These are phyloP conservation scores for Selenicereus undatus DNA, from an alignment of 148 eudicot species.

Conservation along the genomic window DNA sequence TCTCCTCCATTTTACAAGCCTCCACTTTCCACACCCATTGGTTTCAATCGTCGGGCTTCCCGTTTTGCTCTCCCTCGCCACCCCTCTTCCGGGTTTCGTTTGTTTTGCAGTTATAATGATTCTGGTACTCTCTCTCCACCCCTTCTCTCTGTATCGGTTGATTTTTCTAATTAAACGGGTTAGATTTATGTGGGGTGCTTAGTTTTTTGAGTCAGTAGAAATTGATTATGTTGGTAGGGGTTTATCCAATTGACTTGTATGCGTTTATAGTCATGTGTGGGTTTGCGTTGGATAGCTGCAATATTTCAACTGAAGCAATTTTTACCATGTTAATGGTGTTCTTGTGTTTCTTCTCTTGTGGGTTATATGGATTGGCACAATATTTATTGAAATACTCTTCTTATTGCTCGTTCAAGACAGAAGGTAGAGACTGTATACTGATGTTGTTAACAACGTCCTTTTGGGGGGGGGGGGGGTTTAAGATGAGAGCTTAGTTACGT, in stretches of 20 bases:
- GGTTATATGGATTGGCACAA: background rate
- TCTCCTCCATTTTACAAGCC: slow-evolving; percentile 11
- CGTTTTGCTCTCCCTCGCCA: slow-evolving; percentile 13
- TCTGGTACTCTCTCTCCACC: slow-evolving; percentile 30
- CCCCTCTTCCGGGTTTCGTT: slow-evolving; percentile 30
- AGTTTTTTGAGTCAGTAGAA: background rate
- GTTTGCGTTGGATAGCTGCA: background rate
- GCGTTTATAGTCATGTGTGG: background rate
- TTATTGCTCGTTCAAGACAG: no score
- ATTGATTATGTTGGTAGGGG: background rate
- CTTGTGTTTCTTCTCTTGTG: background rate
- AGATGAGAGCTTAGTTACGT: background rate
- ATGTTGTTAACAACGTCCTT: background rate
- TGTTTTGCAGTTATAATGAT: slow-evolving; percentile 32
- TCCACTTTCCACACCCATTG: slow-evolving; percentile 7
- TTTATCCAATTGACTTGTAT: background rate
- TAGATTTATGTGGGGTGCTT: no score
- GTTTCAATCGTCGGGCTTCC: background rate
- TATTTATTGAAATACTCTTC: background rate
- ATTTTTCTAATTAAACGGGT: background rate
- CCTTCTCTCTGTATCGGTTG: background rate
- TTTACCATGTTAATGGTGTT: background rate
- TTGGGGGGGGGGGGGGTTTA: background rate
- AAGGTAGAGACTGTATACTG: background rate
- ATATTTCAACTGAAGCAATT: background rate